Evolutionary conservation across 225 moss, liverwort and hornwort species (phyloP).

Genomic region (Marchantia paleacea): DNA sequence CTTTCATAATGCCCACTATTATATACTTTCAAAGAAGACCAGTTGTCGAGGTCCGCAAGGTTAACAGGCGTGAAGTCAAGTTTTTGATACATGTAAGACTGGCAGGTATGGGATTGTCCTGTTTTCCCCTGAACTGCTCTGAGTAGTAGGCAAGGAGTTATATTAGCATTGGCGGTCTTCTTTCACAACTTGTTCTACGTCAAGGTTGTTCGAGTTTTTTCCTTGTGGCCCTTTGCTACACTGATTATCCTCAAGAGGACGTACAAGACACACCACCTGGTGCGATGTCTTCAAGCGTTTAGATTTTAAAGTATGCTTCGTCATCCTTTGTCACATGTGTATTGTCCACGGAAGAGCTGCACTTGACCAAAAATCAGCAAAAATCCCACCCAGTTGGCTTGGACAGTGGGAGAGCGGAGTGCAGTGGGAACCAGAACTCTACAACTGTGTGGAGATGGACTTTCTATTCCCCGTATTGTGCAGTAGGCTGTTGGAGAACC

Average conservation of each 20-base stretch:
- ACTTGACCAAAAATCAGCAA: not conserved
- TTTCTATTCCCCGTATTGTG: slow-evolving; percentile 5
- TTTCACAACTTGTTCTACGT: not conserved
- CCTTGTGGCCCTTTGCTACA: not conserved
- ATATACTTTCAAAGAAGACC: not conserved
- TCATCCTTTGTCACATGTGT: not conserved
- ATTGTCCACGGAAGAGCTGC: slow-evolving; percentile 7
- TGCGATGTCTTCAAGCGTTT: slow-evolving; percentile 5
- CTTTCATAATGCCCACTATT: not conserved
- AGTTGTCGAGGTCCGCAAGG: not conserved
- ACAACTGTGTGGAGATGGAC: slow-evolving; percentile 9
- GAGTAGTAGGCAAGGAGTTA: not conserved
- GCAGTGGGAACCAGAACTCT: slow-evolving; percentile 13
- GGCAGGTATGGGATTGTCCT: not conserved
- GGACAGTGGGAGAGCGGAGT: slow-evolving; percentile 2
- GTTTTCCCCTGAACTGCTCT: not conserved
- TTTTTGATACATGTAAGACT: not conserved
- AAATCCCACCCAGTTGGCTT: not conserved
- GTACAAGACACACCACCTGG: not conserved
- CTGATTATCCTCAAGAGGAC: not conserved
- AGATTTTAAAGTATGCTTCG: slow-evolving; percentile 2
- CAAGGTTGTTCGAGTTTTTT: not conserved
- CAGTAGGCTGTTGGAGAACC: slow-evolving; percentile 30
- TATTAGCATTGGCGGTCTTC: not conserved
- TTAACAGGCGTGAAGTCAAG: not conserved